phyloP scores from a whole-genome alignment of 371 early-diverging fungal genomes.

The Mucor piriformis region DNA sequence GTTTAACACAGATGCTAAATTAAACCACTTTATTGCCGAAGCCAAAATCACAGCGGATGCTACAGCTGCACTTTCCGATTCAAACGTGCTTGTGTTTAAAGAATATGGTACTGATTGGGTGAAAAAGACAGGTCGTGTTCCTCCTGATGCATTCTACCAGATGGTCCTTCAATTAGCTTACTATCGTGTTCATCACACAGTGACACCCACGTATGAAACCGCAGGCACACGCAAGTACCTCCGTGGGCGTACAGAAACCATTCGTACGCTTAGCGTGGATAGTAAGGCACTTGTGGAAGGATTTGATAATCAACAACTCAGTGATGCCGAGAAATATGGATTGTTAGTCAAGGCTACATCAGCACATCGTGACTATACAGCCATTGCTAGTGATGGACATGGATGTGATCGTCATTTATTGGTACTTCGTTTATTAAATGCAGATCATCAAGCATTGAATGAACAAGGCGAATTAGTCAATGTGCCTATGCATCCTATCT shows the following conservation, averaged over 20 bases:
- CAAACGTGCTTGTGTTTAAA: conserved; percentile 63
- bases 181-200: conserved; percentile 67
- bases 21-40: conserved; percentile 48
- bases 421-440: conserved; percentile 67
- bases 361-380: conserved; percentile 68
- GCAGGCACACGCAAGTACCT: conserved; percentile 77
- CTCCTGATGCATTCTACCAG: conserved; percentile 90
- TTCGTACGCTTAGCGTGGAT: conserved; percentile 71
- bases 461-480: conserved; percentile 22
- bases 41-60: conserved; percentile 59
- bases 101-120: conserved; percentile 53
- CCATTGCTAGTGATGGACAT: conserved; percentile 70
- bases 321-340: conserved; percentile 43
- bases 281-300: conserved; percentile 65
- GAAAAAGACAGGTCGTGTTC: conserved; percentile 69
- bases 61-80: conserved; percentile 64
- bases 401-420: conserved; percentile 88
- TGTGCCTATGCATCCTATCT: conserved; percentile 61
- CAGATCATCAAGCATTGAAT: conserved; percentile 30
- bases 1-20: conserved; percentile 55
- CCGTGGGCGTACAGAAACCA: conserved; percentile 89
- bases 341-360: conserved; percentile 64
- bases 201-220: conserved; percentile 83
- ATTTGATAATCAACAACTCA: conserved; percentile 48
- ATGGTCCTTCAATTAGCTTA: conserved; percentile 86